Evolutionary conservation across 306 rosid species (phyloP).

Genomic region (Prunus armeniaca): DNA sequence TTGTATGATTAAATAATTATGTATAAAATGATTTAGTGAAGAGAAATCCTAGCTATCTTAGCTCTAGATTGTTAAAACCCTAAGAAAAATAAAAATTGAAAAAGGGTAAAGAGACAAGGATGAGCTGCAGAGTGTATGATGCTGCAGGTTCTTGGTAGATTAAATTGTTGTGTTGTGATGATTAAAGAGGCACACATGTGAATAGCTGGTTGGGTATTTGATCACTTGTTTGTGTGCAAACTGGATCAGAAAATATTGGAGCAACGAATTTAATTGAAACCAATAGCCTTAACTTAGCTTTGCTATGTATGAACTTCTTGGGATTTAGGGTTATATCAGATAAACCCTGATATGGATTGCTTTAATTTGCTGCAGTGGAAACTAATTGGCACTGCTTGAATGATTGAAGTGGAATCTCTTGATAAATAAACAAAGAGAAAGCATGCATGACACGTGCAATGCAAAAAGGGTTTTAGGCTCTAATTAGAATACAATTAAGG

Average conservation of each 20-base stretch:
- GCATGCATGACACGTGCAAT: no score
- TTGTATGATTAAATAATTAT: no score
- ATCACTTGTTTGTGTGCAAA: constrained; percentile 35
- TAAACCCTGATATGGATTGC: no score
- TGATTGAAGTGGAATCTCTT: no score
- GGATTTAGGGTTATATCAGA: no score
- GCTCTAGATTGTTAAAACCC: background rate
- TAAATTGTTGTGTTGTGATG: constrained; percentile 51
- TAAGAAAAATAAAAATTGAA: constrained; percentile 21
- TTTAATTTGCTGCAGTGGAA: no score
- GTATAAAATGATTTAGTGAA: no score
- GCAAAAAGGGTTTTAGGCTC: background rate
- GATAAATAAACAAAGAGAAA: no score
- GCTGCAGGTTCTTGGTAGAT: constrained; percentile 21
- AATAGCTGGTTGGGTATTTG: constrained; percentile 39
- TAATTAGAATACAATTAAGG: background rate
- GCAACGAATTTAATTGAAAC: background rate
- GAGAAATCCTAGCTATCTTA: background rate
- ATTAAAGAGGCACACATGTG: constrained; percentile 62
- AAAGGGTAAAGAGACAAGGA: constrained; percentile 27
- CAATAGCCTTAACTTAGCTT: no score
- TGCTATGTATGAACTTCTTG: no score
- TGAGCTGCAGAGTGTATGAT: constrained; percentile 18
- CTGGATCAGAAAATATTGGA: constrained; percentile 30
- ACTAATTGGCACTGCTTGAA: no score